Evolutionary conservation across 768 basidiomycete genomes (phyloP).

Genomic region (Phaeotremella fagi): DNA sequence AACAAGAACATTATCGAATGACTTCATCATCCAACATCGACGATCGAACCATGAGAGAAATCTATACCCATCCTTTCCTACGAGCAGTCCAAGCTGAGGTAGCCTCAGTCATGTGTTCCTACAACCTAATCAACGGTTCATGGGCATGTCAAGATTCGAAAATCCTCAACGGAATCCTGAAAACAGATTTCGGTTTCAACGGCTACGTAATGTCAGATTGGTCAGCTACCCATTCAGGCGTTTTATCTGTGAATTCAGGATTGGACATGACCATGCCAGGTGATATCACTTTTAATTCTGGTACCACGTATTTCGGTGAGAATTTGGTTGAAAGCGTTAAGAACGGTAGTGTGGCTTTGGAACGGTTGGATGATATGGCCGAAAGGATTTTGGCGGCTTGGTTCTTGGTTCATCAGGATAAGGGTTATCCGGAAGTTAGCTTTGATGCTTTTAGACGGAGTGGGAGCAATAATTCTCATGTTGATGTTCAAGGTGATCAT

Average conservation of each 20-base stretch:
- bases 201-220: conserved; percentile 48
- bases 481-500: conserved; percentile 65
- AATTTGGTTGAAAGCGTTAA: conserved; percentile 65
- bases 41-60: conserved; percentile 61
- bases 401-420: conserved; percentile 47
- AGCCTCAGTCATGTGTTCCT: conserved; percentile 54
- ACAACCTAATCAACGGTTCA: conserved; percentile 47
- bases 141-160: conserved; percentile 48
- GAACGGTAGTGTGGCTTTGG: conserved; percentile 64
- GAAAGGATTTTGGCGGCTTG: conserved; percentile 60
- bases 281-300: conserved; percentile 40
- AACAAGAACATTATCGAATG: conserved; percentile 51
- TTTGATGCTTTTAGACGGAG: conserved; percentile 56
- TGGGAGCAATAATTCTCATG: conserved; percentile 44
- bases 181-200: conserved; percentile 49
- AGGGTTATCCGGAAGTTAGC: conserved; percentile 61
- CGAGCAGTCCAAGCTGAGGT: conserved; percentile 63
- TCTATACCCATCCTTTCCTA: conserved; percentile 48
- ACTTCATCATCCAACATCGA: conserved; percentile 62
- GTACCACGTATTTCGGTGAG: conserved; percentile 57
- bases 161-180: conserved; percentile 46
- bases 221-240: conserved; percentile 41
- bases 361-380: conserved; percentile 59
- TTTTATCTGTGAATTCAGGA: conserved; percentile 32
- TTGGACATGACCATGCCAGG: conserved; percentile 51